Base-by-base conservation (phyloP, 2,329 filamentous ascomycete species). In the Neofusicoccum laricinum region DNA sequence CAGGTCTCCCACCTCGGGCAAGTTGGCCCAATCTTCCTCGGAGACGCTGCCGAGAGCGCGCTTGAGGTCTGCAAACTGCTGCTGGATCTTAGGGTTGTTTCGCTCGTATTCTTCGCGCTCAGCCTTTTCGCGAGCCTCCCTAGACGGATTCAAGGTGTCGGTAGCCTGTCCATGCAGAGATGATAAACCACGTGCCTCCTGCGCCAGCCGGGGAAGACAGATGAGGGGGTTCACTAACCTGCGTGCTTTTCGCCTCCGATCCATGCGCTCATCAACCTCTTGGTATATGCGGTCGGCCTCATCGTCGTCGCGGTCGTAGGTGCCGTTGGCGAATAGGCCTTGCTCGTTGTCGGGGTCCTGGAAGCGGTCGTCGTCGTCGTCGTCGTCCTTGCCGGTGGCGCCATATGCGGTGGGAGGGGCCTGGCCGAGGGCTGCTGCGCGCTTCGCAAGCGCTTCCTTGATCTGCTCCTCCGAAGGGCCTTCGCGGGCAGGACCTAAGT, bases 271-370 rank as follows among this genome's bases (percentile, higher is more conserved):
- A 73, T 99, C 95, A 68, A 99, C 91, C 74, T 92, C 90, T 72
- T 93, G 90, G 81, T 96, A 99, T 73, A 99, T 97, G 72, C 91
- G 86, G 79, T 99, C 95, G 48, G 95, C 95, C 78, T 99, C 96
- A 73, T 99, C 95, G 73, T 99, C 95, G 64, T 99, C 95, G 76
- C 95, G 91, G 76, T 98, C 95, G 80, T 97, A 99, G 65, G 75
- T 76, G 40, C 95, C 95, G 64, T 92, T 94, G 2, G 95, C 93
- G 73, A 99, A 99, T 21, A 99, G 82, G 4, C 96, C 95, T 53
- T 95, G 91, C 77, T 99, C 95, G 73, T 98, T 98, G 72, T 99
- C 95, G 0, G 95, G 95, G 75, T 99, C 95, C 74, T 97, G 93
- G 73, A 93, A 98, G 51, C 94, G 89, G 62, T 90, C 89, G 61